Conservation (phyloP, 2,329 filamentous ascomycete genomes). For the Colletotrichum sansevieriae region DNA sequence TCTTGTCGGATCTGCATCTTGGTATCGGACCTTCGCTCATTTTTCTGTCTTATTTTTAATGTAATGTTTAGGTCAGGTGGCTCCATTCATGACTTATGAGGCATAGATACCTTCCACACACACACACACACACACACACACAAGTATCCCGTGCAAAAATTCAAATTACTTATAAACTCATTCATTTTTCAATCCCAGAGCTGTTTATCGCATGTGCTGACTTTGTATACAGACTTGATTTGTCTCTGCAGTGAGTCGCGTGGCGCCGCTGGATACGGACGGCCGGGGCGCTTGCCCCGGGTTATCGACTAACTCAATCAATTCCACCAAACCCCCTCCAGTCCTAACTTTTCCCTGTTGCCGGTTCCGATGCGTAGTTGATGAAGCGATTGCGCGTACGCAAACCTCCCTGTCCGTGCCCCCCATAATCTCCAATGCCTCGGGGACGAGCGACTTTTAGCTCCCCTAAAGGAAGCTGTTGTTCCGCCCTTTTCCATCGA, state of each 20-base stretch:
- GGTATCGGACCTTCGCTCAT: not conserved
- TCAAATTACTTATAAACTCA: not conserved
- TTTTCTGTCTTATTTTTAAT: conserved; percentile 27
- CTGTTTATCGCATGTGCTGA: not conserved
- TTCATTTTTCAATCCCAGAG: not conserved
- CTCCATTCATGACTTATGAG: conserved; percentile 36
- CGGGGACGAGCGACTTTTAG: no score
- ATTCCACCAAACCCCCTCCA: no score
- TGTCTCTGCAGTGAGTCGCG: no score
- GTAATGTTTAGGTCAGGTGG: conserved; percentile 40
- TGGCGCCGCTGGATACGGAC: no score
- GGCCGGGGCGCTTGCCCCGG: no score
- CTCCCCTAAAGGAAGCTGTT: conserved; percentile 3
- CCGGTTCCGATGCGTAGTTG: no score
- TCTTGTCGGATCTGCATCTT: not conserved
- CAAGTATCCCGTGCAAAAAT: conserved; percentile 10
- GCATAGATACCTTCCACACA: conserved; percentile 30
- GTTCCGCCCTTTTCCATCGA: not conserved
- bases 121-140: not conserved
- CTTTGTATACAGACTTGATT: no score
- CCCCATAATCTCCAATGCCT: no score
- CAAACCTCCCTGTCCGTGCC: no score
- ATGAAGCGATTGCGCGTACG: no score
- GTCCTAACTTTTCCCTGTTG: no score
- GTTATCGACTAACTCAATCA: no score